A percentile compares a stretch with the other conserved stretches of the same genome.
Conservation (phyloP, 768 basidiomycete species). For the Leccinum boreale region DNA sequence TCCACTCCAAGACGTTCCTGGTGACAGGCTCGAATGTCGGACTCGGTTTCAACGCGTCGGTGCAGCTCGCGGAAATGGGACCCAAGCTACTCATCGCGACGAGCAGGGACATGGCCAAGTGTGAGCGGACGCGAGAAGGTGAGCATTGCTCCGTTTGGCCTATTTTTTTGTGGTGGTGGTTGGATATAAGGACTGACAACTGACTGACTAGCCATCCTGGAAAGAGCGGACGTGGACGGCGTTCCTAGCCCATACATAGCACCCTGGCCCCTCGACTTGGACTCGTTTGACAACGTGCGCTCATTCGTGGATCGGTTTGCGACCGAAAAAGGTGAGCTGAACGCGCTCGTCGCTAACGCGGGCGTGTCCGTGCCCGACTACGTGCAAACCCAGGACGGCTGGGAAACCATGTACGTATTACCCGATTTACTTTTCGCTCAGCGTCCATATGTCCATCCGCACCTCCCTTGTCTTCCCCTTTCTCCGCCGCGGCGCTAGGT, state of each 20-base stretch:
- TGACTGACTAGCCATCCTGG: slow-evolving; percentile 1
- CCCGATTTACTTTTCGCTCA: neutral
- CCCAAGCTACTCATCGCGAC: slow-evolving; percentile 32
- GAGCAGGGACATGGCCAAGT: slow-evolving; percentile 28
- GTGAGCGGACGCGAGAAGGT: slow-evolving; percentile 16
- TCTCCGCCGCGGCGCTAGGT: slow-evolving; percentile 9
- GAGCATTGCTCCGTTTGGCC: neutral
- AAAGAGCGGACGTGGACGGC: slow-evolving; percentile 6
- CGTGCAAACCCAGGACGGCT: slow-evolving; percentile 38
- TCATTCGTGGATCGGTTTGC: slow-evolving; percentile 31
- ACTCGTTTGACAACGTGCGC: slow-evolving; percentile 28
- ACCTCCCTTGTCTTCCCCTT: neutral
- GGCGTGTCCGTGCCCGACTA: slow-evolving; percentile 18
- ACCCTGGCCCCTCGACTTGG: slow-evolving; percentile 33
- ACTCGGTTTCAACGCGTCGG: slow-evolving; percentile 24
- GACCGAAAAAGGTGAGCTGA: slow-evolving; percentile 17
- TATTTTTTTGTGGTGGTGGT: neutral
- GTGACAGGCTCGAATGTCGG: slow-evolving; percentile 48
- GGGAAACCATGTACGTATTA: slow-evolving; percentile 40
- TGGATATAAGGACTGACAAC: neutral
- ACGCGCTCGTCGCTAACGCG: slow-evolving; percentile 32
- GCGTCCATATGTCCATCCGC: neutral
- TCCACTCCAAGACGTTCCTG: slow-evolving; percentile 44
- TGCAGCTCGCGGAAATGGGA: slow-evolving; percentile 31
- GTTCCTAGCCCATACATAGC: slow-evolving; percentile 7